These are phyloP conservation scores for Mortierella claussenii DNA, from an alignment of 192 early-diverging fungal genomes.

Conservation along the genomic window DNA sequence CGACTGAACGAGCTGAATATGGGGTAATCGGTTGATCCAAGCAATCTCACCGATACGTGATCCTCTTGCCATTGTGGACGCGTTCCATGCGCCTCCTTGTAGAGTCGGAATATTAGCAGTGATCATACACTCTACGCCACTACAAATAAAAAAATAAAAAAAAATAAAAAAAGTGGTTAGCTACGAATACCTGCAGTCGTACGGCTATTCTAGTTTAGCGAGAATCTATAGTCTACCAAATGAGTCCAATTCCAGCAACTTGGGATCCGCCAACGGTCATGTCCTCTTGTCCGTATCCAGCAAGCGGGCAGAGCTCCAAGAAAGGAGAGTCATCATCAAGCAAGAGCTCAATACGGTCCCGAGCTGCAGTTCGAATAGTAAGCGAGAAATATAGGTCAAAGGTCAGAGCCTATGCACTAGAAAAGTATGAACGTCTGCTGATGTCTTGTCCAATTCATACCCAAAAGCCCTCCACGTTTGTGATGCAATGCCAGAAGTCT, in stretches of 20 bases:
- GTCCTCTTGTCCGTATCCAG: conserved; percentile 67
- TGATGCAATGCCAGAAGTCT: conserved; percentile 59
- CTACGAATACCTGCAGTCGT: no score
- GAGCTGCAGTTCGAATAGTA: no score
- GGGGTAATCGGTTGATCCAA: conserved; percentile 65
- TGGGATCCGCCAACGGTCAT: conserved; percentile 73
- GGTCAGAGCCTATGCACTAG: no score
- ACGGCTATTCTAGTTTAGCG: no score
- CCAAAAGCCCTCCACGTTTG: conserved; percentile 67
- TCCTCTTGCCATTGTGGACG: conserved; percentile 62
- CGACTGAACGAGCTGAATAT: conserved; percentile 67
- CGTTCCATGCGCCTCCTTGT: conserved; percentile 70
- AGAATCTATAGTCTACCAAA: conserved; percentile 68
- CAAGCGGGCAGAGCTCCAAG: conserved; percentile 68
- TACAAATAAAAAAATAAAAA: conserved; percentile 6
- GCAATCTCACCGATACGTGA: conserved; percentile 63
- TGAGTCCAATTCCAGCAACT: conserved; percentile 70
- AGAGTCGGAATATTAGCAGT: conserved; percentile 69
- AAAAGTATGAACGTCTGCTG: not conserved
- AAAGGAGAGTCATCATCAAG: conserved; percentile 74
- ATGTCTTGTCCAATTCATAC: conserved; percentile 19
- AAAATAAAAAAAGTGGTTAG: conserved; percentile 1
- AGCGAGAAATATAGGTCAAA: no score
- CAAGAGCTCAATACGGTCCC: conserved; percentile 68
- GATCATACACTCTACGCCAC: conserved; percentile 66